Conservation (phyloP, 2,329 filamentous ascomycete genomes). For the Periconia digitata region DNA sequence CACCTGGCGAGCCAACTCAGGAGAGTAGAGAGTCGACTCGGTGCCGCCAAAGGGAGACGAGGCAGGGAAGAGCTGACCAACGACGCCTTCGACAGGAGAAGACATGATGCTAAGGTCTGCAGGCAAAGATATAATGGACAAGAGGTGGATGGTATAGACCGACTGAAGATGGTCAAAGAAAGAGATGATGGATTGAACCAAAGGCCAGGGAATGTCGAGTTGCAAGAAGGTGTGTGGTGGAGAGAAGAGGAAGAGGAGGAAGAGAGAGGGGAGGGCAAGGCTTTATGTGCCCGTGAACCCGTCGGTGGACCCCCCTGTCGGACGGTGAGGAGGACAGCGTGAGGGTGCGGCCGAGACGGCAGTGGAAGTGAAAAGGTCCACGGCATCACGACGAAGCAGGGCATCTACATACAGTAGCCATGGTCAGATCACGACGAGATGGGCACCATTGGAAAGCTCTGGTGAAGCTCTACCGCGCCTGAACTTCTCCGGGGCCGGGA, state of each 20-base stretch:
- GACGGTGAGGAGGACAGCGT: not conserved
- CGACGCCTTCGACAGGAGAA: no score
- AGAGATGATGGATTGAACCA: slow-evolving; percentile 4
- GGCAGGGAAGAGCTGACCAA: no score
- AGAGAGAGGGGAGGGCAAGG: slow-evolving; percentile 9
- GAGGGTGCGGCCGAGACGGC: not conserved
- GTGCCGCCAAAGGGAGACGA: slow-evolving; percentile 30
- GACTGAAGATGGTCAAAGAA: slow-evolving; percentile 6
- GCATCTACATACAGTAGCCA: slow-evolving; percentile 2
- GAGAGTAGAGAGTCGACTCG: slow-evolving; percentile 32
- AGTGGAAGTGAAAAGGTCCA: not conserved
- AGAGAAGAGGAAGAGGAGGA: slow-evolving; percentile 16
- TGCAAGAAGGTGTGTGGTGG: slow-evolving; percentile 13
- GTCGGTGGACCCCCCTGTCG: not conserved
- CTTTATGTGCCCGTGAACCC: no score
- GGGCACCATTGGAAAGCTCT: slow-evolving; percentile 18
- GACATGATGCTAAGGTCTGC: slow-evolving; percentile 22
- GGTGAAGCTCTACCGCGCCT: slow-evolving; percentile 22
- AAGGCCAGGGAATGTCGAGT: not conserved
- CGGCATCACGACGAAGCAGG: not conserved
- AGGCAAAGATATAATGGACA: slow-evolving; percentile 21
- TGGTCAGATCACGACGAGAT: not conserved
- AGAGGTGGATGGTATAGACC: slow-evolving; percentile 19
- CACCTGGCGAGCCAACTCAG: slow-evolving; percentile 21
- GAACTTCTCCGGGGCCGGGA: not conserved